These are phyloP conservation scores for Adenanthera pavonina DNA, from an alignment of 306 rosid genomes.

Conservation along the genomic window DNA sequence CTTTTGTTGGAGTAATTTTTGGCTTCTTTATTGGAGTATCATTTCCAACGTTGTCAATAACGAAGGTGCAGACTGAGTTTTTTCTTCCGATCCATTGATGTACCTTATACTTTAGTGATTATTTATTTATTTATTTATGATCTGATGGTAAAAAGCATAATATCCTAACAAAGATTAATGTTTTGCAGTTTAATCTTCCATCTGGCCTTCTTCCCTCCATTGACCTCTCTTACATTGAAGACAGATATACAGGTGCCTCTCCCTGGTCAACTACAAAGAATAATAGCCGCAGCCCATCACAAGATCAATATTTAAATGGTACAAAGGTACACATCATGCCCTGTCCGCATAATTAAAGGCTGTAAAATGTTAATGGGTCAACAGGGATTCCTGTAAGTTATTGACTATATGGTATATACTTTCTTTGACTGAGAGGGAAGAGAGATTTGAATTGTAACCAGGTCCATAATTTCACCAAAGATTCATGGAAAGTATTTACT, in stretches of 20 bases:
- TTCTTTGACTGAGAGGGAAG: conserved; percentile 29
- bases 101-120: conserved; percentile 25
- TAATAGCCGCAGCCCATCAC: conserved; percentile 47
- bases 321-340: conserved; percentile 63
- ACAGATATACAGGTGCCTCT: conserved; percentile 48
- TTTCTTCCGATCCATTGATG: conserved; percentile 13
- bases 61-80: conserved; percentile 63
- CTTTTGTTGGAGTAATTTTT: conserved; percentile 81
- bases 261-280: conserved; percentile 50
- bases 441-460: conserved; percentile 17
- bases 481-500: conserved; percentile 33
- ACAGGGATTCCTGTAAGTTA: conserved; percentile 19
- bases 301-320: conserved; percentile 55
- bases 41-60: conserved; percentile 74
- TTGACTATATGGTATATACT: neutral
- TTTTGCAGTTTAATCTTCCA: conserved; percentile 80
- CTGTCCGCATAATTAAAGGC: conserved; percentile 29
- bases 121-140: conserved; percentile 19
- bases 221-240: conserved; percentile 59
- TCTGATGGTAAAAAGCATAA: conserved; percentile 35
- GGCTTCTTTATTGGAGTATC: conserved; percentile 93
- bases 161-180: conserved; percentile 29
- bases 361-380: conserved; percentile 4
- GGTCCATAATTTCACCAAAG: conserved; percentile 28
- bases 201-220: conserved; percentile 67